Evolutionary conservation across 2,329 filamentous ascomycete genomes (phyloP), one percentile per base, ranked within the genome.

Genomic region (Remersonia thermophila): DNA sequence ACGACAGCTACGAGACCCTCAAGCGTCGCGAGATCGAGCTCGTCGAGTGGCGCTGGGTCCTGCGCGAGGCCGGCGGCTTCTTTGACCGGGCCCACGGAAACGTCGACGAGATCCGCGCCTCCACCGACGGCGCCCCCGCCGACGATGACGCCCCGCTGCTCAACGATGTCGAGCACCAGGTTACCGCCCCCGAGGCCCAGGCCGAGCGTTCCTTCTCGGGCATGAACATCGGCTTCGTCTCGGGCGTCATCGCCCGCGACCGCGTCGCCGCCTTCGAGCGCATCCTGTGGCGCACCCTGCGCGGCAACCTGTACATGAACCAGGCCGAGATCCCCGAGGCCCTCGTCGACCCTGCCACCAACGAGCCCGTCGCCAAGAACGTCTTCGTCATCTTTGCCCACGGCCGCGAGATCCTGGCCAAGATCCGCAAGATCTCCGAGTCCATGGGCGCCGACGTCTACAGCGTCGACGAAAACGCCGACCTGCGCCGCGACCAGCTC

Each of bases 381-480:
- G 91, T 98, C 38, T 98, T 98, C 54, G 89, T 98, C 54, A 98
- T 98, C 59, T 98, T 98, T 52, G 91, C 91, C 10, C 91, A 98
- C 54, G 91, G 91, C 55, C 94, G 94, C 62, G 89, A 96, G 61
- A 94, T 98, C 49, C 78, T 98, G 51, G 83, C 87, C 54, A 98
- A 98, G 76, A 96, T 98, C 56, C 79, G 91, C 55, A 96, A 95
- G 72, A 96, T 98, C 43, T 96, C 89, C 2, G 91, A 98, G 64
- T 95, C 87, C 7, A 80, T 98, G 61, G 84, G 89, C 43, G 91
- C 93, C 38, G 85, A 94, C 55, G 73, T 96, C 43, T 98, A 98
- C 69, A 86, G 79, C 48, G 91, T 98, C 23, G 91, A 98, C 51
- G 91, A 98, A 68, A 95, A 96, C 65, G 85, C 83, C 59, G 91